phyloP scores from a whole-genome alignment of 495 filamentous ascomycete genomes.

The Cairneyella variabilis region DNA sequence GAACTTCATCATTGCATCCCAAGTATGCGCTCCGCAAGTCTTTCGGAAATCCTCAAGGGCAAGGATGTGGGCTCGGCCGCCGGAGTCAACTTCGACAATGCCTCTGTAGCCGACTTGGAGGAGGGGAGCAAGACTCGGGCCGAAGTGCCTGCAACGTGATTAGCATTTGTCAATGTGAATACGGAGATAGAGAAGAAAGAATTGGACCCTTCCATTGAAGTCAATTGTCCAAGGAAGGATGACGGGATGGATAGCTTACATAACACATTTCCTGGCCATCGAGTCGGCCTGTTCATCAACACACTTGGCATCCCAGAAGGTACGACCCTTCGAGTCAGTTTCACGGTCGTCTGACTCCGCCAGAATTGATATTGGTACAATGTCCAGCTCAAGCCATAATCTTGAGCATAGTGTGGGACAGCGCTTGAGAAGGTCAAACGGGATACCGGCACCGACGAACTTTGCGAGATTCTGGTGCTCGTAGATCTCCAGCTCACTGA shows the following conservation, averaged over 20 bases:
- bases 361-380: slow-evolving; percentile 60
- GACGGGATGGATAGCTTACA: slow-evolving; percentile 37
- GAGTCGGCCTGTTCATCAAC: slow-evolving; percentile 85
- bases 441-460: slow-evolving; percentile 62
- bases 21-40: slow-evolving; percentile 59
- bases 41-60: slow-evolving; percentile 59
- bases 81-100: slow-evolving; percentile 71
- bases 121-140: slow-evolving; percentile 68
- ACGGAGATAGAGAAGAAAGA: no score
- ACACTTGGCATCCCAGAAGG: slow-evolving; percentile 49
- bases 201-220: not conserved
- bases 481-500: slow-evolving; percentile 50
- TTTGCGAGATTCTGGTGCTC: slow-evolving; percentile 61
- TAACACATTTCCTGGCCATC: slow-evolving; percentile 76
- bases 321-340: slow-evolving; percentile 30
- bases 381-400: slow-evolving; percentile 79
- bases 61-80: slow-evolving; percentile 56
- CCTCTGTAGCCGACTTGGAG: slow-evolving; percentile 71
- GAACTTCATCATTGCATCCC: slow-evolving; percentile 66
- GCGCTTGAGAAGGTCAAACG: slow-evolving; percentile 42
- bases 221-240: not conserved
- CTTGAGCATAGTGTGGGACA: slow-evolving; percentile 62
- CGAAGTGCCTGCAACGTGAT: slow-evolving; percentile 57
- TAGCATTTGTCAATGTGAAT: no score
- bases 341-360: slow-evolving; percentile 33